These are phyloP conservation scores for Cantharellus cinnabarinus DNA, from an alignment of 768 basidiomycete genomes.

Conservation along the genomic window DNA sequence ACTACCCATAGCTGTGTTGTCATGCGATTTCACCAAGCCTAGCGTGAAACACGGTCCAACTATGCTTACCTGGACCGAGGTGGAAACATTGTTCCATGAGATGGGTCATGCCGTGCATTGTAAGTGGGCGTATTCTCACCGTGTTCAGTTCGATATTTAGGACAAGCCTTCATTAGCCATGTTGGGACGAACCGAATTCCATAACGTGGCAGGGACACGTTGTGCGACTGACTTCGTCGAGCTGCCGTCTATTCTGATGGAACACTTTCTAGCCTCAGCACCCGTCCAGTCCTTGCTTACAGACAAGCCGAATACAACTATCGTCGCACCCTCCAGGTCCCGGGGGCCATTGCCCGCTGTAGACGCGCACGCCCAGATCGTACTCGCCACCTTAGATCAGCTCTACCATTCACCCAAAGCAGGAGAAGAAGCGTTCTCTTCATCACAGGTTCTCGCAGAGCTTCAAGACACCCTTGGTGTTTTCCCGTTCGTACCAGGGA, in stretches of 20 bases:
- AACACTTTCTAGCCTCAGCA: constrained; percentile 81
- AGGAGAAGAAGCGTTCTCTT: constrained; percentile 40
- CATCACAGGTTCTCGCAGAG: constrained; percentile 41
- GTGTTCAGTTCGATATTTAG: not conserved
- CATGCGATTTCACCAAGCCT: constrained; percentile 68
- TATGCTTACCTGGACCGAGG: constrained; percentile 77
- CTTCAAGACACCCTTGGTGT: constrained; percentile 52
- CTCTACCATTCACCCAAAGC: constrained; percentile 61
- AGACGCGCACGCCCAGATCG: constrained; percentile 79
- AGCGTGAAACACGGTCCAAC: constrained; percentile 42
- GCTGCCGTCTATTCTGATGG: constrained; percentile 95
- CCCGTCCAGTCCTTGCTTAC: constrained; percentile 58
- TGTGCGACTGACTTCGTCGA: constrained; percentile 98
- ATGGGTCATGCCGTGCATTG: constrained; percentile 99
- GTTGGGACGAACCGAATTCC: constrained; percentile 93
- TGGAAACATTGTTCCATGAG: constrained; percentile 89
- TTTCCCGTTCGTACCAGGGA: constrained; percentile 65
- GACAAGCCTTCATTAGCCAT: constrained; percentile 39
- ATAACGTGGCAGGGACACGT: constrained; percentile 92
- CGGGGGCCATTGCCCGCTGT: constrained; percentile 24
- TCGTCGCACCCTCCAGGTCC: constrained; percentile 4
- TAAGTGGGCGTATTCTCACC: constrained; percentile 23
- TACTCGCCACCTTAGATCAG: constrained; percentile 78
- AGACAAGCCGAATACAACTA: not conserved
- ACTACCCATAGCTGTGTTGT: constrained; percentile 74